Conservation (phyloP, 2,329 filamentous ascomycete genomes). For the Claviceps pazoutovae region DNA sequence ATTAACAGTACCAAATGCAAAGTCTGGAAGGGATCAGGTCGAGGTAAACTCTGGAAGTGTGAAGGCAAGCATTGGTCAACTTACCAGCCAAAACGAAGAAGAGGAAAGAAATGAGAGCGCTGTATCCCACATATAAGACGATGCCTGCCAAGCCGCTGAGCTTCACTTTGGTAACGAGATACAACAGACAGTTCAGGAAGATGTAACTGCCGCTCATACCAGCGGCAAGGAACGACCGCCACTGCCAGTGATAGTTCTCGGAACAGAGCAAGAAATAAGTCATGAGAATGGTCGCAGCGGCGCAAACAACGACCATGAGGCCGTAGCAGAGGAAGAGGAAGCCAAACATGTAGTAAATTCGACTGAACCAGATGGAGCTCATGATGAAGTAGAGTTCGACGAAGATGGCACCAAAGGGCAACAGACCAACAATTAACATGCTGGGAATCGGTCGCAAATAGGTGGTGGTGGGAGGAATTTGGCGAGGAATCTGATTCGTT, state of each 20-base stretch:
- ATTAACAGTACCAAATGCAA: slow-evolving; percentile 58
- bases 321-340: slow-evolving; percentile 97
- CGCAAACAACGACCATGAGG: slow-evolving; percentile 90
- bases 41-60: slow-evolving; percentile 8
- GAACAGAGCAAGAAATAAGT: slow-evolving; percentile 93
- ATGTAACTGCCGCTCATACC: slow-evolving; percentile 87
- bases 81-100: slow-evolving; percentile 90
- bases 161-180: slow-evolving; percentile 78
- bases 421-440: slow-evolving; percentile 79
- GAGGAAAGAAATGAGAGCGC: slow-evolving; percentile 71
- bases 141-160: slow-evolving; percentile 75
- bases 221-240: slow-evolving; percentile 83
- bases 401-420: slow-evolving; percentile 94
- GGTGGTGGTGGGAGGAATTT: slow-evolving; percentile 73
- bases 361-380: slow-evolving; percentile 96
- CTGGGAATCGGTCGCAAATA: slow-evolving; percentile 81
- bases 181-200: slow-evolving; percentile 79
- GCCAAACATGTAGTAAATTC: slow-evolving; percentile 99
- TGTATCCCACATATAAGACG: slow-evolving; percentile 89
- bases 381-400: slow-evolving; percentile 99
- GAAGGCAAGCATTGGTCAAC: slow-evolving; percentile 15
- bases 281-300: slow-evolving; percentile 82
- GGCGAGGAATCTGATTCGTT: slow-evolving; percentile 94
- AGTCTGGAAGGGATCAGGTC: no score
- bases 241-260: slow-evolving; percentile 99